phyloP scores from a whole-genome alignment of 768 basidiomycete genomes.

The Rickenella mellea region DNA sequence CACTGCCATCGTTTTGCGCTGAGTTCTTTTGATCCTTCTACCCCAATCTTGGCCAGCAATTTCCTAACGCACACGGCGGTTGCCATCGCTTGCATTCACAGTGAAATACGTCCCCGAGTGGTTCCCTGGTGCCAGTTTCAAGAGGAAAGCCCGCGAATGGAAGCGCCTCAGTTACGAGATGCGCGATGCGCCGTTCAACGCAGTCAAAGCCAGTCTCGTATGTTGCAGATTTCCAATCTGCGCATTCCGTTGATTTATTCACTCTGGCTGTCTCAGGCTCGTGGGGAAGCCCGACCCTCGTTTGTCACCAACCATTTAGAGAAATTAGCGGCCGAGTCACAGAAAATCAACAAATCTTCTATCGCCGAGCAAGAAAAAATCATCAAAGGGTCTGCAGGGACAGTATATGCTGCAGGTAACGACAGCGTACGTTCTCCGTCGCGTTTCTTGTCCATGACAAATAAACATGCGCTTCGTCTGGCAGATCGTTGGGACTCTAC shows the following conservation, averaged over 20 bases:
- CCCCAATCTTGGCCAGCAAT: too few species aligned
- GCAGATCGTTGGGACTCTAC: too few species aligned
- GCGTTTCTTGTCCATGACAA: too few species aligned
- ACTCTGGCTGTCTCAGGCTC: not conserved
- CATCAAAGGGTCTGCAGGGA: conserved; percentile 27
- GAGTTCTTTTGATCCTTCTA: conserved; percentile 7
- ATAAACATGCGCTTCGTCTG: too few species aligned
- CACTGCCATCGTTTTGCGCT: conserved; percentile 4
- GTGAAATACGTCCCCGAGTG: conserved; percentile 46
- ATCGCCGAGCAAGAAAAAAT: too few species aligned
- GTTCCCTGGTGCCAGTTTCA: conserved; percentile 42
- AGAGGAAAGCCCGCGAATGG: conserved; percentile 41
- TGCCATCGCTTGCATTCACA: conserved; percentile 13
- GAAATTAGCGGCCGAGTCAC: too few species aligned
- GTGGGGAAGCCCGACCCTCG: not conserved
- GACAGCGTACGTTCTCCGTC: conserved; percentile 31
- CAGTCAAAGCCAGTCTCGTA: conserved; percentile 30
- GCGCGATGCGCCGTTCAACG: conserved; percentile 34
- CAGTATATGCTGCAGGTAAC: conserved; percentile 32
- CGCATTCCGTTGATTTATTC: not conserved
- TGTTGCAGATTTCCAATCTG: conserved; percentile 6
- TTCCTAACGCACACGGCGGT: too few species aligned
- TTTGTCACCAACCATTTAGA: not conserved
- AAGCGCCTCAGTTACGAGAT: conserved; percentile 36
- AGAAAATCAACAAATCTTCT: too few species aligned